Percentiles rank a stretch among this genome's conserved stretches.
Conservation (phyloP, 2,329 filamentous ascomycete species). For the Aspergillus clavatus region DNA sequence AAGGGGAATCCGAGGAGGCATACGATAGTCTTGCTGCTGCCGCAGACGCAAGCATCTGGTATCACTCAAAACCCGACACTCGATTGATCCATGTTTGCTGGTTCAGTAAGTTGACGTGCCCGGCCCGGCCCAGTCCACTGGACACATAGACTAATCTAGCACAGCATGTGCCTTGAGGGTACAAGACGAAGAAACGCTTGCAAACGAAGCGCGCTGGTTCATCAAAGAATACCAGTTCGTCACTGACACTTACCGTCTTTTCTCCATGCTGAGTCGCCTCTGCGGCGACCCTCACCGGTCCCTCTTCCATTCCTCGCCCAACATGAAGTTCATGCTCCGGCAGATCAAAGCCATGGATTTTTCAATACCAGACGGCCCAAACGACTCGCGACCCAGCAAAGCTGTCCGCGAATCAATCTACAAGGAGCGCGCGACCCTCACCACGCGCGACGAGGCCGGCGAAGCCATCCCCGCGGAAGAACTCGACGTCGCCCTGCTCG, state of each 20-base stretch:
- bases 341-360: slow-evolving; percentile 89
- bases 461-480: slow-evolving; percentile 38
- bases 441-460: slow-evolving; percentile 34
- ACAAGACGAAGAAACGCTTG: slow-evolving; percentile 71
- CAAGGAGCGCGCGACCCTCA: slow-evolving; percentile 40
- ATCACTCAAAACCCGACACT: slow-evolving; percentile 60
- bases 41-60: slow-evolving; percentile 76
- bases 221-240: slow-evolving; percentile 76
- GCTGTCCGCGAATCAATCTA: slow-evolving; percentile 40
- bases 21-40: slow-evolving; percentile 78
- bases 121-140: too few species aligned
- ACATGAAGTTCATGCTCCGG: slow-evolving; percentile 85
- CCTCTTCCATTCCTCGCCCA: slow-evolving; percentile 71
- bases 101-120: slow-evolving; percentile 52
- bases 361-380: slow-evolving; percentile 51
- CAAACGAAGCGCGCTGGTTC: slow-evolving; percentile 72
- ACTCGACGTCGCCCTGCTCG: slow-evolving; percentile 75
- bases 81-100: slow-evolving; percentile 73
- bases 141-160: slow-evolving; percentile 11
- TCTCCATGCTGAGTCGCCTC: slow-evolving; percentile 70
- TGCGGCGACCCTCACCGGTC: slow-evolving; percentile 59
- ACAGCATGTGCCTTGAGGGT: slow-evolving; percentile 74
- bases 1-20: slow-evolving; percentile 63
- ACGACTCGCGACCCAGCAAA: slow-evolving; percentile 23
- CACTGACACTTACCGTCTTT: slow-evolving; percentile 79